phyloP scores from a whole-genome alignment of 2,329 filamentous ascomycete genomes.

The Hymenoscyphus scutula region DNA sequence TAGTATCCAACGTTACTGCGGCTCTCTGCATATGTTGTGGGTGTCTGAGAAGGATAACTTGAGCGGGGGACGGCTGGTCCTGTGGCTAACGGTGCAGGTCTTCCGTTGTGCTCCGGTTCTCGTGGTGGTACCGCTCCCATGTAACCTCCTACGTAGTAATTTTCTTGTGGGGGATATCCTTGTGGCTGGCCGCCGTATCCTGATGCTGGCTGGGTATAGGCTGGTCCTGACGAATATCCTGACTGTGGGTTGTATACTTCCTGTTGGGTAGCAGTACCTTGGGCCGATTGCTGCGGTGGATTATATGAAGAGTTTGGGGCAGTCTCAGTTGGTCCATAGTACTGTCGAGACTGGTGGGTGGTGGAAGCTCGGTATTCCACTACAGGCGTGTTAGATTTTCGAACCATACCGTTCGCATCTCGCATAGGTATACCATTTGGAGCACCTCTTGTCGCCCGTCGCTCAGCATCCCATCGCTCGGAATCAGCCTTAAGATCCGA shows the following conservation, averaged over 20 bases:
- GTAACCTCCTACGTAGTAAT: conserved; percentile 25
- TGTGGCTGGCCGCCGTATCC: conserved; percentile 26
- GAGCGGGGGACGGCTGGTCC: conserved; percentile 7
- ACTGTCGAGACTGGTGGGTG: conserved; percentile 38
- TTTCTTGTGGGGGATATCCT: conserved; percentile 18
- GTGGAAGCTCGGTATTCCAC: conserved; percentile 37
- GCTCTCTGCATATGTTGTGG: conserved; percentile 13
- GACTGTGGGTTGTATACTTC: conserved; percentile 33
- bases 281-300: conserved; percentile 25
- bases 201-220: conserved; percentile 27
- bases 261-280: conserved; percentile 23
- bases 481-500: conserved; percentile 53
- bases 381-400: conserved; percentile 38
- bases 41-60: conserved; percentile 1
- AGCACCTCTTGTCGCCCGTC: conserved; percentile 32
- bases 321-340: conserved; percentile 36
- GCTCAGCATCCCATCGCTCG: conserved; percentile 45
- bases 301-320: conserved; percentile 25
- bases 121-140: not conserved
- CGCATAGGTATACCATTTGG: conserved; percentile 37
- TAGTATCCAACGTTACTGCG: conserved; percentile 11
- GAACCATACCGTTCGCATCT: conserved; percentile 34
- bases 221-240: conserved; percentile 14
- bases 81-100: conserved; percentile 7
- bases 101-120: not conserved